These are phyloP conservation scores for Boletales sp. DNA, from an alignment of 768 basidiomycete species.

Conservation along the genomic window DNA sequence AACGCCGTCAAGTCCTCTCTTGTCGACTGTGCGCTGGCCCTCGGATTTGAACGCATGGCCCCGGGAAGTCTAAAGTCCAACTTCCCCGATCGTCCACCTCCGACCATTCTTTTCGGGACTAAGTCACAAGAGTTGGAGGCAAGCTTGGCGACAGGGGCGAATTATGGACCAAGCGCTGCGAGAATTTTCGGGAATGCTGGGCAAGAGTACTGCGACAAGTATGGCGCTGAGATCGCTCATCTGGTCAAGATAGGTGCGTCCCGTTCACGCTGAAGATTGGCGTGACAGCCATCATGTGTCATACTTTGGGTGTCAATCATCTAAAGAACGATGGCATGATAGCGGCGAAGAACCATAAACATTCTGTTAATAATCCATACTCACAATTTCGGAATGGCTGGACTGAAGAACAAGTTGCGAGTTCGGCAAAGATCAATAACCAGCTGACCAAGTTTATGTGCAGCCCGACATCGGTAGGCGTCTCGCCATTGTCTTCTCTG, in stretches of 20 bases:
- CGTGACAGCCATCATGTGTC: neutral
- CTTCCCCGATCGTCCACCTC: conserved; percentile 51
- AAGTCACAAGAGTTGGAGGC: conserved; percentile 48
- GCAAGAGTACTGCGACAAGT: conserved; percentile 74
- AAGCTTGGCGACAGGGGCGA: conserved; percentile 43
- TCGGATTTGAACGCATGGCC: conserved; percentile 85
- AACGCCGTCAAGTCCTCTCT: conserved; percentile 66
- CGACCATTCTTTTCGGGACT: conserved; percentile 44
- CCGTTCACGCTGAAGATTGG: neutral
- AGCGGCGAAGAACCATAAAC: conserved; percentile 84
- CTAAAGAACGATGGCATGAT: conserved; percentile 3
- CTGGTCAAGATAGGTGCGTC: conserved; percentile 72
- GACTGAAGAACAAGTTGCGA: conserved; percentile 66
- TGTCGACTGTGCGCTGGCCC: conserved; percentile 71
- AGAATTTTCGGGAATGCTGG: conserved; percentile 71
- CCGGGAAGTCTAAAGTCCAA: conserved; percentile 68
- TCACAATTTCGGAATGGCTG: conserved; percentile 82
- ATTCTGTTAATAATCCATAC: conserved; percentile 81
- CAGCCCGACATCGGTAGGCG: conserved; percentile 70
- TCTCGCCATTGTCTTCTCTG: neutral
- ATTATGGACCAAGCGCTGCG: conserved; percentile 67
- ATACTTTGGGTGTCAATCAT: no score
- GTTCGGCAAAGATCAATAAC: conserved; percentile 64
- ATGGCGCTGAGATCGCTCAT: conserved; percentile 62
- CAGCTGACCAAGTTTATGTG: conserved; percentile 84